These are phyloP conservation scores for Sporothrix luriei DNA, from an alignment of 2,329 filamentous ascomycete species.

Conservation along the genomic window DNA sequence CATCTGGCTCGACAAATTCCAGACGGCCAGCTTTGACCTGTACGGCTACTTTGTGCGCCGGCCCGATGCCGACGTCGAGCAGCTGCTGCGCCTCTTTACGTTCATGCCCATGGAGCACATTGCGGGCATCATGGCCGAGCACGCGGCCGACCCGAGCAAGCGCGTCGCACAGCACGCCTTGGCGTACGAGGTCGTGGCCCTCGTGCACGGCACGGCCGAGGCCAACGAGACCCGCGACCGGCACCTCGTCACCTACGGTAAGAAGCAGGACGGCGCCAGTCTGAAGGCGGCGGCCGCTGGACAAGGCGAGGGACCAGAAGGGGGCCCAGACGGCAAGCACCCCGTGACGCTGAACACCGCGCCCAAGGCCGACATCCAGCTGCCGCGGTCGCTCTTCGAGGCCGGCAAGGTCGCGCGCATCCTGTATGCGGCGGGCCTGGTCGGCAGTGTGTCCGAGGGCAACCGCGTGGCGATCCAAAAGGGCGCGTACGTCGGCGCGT, in stretches of 20 bases:
- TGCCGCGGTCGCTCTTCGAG: conserved; percentile 60
- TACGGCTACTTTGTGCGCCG: conserved; percentile 89
- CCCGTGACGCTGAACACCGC: conserved; percentile 49
- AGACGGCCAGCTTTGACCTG: conserved; percentile 81
- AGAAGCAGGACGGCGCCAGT: neutral
- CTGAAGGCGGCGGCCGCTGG: conserved; percentile 32
- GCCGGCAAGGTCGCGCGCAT: conserved; percentile 60
- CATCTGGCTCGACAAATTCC: conserved; percentile 81
- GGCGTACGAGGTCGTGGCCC: conserved; percentile 76
- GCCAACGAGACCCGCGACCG: conserved; percentile 64
- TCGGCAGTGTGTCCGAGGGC: conserved; percentile 58
- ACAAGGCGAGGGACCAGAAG: neutral
- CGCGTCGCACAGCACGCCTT: conserved; percentile 80
- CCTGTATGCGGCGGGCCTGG: conserved; percentile 62
- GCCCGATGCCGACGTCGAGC: conserved; percentile 78
- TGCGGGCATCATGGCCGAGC: conserved; percentile 65
- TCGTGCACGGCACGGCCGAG: conserved; percentile 71
- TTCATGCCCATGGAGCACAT: conserved; percentile 78
- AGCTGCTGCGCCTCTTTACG: conserved; percentile 84
- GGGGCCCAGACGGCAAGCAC: conserved; percentile 27
- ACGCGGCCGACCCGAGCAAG: conserved; percentile 67
- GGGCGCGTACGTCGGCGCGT: conserved; percentile 64
- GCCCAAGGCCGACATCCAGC: conserved; percentile 57
- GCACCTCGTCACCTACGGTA: conserved; percentile 55
- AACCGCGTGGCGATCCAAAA: conserved; percentile 58